Base-by-base conservation (phyloP, 106 monocot species). In the Amphibolis antarctica region DNA sequence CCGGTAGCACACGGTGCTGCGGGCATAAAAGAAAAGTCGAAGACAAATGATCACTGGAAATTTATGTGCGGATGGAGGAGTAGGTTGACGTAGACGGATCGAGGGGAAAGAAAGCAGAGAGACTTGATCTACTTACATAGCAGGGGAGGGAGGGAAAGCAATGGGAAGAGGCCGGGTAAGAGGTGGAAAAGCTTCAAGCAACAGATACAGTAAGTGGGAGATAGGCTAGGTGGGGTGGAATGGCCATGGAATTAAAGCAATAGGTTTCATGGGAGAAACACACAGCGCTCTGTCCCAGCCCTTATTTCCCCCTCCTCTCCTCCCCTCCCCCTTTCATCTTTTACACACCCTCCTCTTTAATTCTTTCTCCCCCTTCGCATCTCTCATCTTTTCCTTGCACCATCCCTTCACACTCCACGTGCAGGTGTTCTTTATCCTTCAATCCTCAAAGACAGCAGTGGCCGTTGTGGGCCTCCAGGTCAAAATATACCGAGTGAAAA, bases 151-250 rank as follows among this genome's bases (percentile, higher is more conserved):
- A 71, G 69, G 42, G 73, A 31, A 70, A 59, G 44, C 18, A 25
- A 46, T 20, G 28, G 47, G 42, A 63, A 45, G 62, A 42, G 76
- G 62, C n/a, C n/a, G 65, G 66, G 50, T 50, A 54, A 59, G 71
- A 49, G 36, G 24, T 55, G 62, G 76, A 28, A 67, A 64, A 73
- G 65, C 75, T 75, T 70, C 66, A 71, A 71, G 51, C 56, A 65
- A 66, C 56, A 78, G 69, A 68, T 25, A 63, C 69, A 66, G 55
- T 60, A 71, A 80, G 66, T 67, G 66, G 56, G 63, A 57, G 67
- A 50, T 43, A n/a, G 43, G 21, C 42, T 55, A 60, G 57, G 53
- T 59, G 69, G 44, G 26, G 13, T 42, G 63, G 47, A 60, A n/a
- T n/a, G n/a, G n/a, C n/a, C n/a, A n/a, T n/a, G n/a, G n/a, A n/a